Evolutionary conservation across 257 asterid genomes (phyloP), one percentile per base, ranked within the genome.

Genomic region (Fraxinus pennsylvanica): DNA sequence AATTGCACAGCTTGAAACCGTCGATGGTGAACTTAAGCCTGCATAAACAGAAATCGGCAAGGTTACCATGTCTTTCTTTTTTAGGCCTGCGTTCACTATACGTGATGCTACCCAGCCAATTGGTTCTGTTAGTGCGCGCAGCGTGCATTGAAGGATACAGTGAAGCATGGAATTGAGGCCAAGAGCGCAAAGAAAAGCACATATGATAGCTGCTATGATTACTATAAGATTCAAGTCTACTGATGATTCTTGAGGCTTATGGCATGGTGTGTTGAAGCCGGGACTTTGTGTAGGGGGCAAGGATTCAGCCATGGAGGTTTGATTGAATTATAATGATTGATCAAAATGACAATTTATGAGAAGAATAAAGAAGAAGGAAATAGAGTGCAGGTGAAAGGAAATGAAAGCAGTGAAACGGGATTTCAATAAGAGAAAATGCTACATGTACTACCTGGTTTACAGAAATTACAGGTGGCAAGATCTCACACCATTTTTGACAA

Each of bases 141-240:
- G 36, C 15, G 33, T 14, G 84, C 86, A 80, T 35, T 80, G 80
- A 61, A 80, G 33, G 5, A 80, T 68, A 71, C 81, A 80, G 3
- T 77, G 76, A 54, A 83, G 77, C 81, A 76, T 76, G 45, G 86
- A 79, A 73, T 82, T 82, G 39, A 83, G 81, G 74, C 86, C 81
- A 14, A 79, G 68, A 0, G 81, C 83, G 39, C 86, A 79, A n/a
- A 83, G 50, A 36, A 79, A 14, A 15, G 81, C 86, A 57, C 83
- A 83, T 52, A 79, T 45, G n/a, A 82, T 75, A 45, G 81, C 86
- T 32, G 81, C 86, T 33, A 79, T 38, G 69, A 83, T 83, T 52
- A 82, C 76, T 29, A 74, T 67, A 3, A 66, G 17, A 38, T 82
- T 82, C 76, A 71, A 65, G 81, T 78, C 68, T 29, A 82, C 59